Conservation (phyloP, 257 asterid species). For the Lantana camara region DNA sequence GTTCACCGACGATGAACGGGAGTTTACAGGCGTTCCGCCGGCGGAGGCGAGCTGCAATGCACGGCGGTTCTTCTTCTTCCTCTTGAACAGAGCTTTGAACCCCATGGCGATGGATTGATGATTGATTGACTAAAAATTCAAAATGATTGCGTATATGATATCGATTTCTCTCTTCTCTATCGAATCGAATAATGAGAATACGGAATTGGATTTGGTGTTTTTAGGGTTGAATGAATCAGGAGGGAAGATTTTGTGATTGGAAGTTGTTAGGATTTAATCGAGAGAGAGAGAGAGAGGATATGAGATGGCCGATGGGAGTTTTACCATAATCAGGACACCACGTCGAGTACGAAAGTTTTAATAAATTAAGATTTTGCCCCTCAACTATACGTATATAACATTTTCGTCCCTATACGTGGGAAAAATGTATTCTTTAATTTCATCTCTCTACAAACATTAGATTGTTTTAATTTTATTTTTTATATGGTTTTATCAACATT, state of each 20-base stretch:
- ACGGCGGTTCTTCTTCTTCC: slow-evolving; percentile 41
- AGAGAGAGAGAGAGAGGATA: too few relatives aligned
- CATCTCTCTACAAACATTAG: too few relatives aligned
- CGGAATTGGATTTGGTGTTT: neutral
- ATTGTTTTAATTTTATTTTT: too few relatives aligned
- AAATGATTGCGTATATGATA: too few relatives aligned
- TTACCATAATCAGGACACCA: slow-evolving; percentile 7
- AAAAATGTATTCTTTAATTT: too few relatives aligned
- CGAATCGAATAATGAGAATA: neutral
- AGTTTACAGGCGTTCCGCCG: slow-evolving; percentile 8
- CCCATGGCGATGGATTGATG: slow-evolving; percentile 46
- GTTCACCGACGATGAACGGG: slow-evolving; percentile 48
- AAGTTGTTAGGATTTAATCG: neutral
- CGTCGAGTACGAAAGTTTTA: neutral
- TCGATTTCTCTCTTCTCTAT: too few relatives aligned
- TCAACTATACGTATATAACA: too few relatives aligned
- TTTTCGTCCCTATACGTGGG: too few relatives aligned
- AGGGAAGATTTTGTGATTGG: neutral
- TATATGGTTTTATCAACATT: too few relatives aligned
- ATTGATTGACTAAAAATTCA: neutral
- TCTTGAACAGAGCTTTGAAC: slow-evolving; percentile 52
- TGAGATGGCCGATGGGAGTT: neutral
- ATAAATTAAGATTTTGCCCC: too few relatives aligned
- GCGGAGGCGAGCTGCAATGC: neutral
- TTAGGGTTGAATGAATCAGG: neutral